Base-by-base conservation (phyloP, 1,284 basidiomycete genomes). In the Cystobasidiaceae sp. region DNA sequence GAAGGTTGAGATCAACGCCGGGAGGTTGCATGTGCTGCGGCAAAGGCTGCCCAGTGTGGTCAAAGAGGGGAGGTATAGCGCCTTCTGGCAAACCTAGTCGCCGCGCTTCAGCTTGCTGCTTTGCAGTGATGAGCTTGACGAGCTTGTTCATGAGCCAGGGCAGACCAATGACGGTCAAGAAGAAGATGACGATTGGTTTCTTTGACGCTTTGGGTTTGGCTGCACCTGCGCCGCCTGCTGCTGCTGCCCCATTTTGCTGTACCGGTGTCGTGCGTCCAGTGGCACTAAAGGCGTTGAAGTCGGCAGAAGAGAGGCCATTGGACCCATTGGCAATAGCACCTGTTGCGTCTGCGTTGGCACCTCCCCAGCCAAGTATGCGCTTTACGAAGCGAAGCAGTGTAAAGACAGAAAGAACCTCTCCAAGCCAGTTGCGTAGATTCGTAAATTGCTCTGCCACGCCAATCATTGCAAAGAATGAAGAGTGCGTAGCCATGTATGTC, bases 401-500 rank as follows among this genome's bases (percentile, higher is more conserved):
- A 73, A 97, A 94, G 59, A 97, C 69, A 75, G 91, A 91, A 2
- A 97, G 82, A 0, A 98, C 91, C 75, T 93, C 91, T 34, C 93
- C 93, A 13, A 98, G 83, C 28, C 93, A 93, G 71, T 93, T 89
- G 57, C 93, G 85, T 46, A 97, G 83, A 71, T 89, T 87, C 7
- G 87, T 86, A 74, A 99, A 89, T 76, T 98, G 96, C 75, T 99
- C 94, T 41, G 93, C 84, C 28, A 98, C 93, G 68, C 93, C 92
- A 61, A 97, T 92, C 89, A 99, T 97, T 67, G 94, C 94, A 77
- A 97, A 98, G 80, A 99, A 98, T 45, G 86, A 89, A 3, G 90
- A 93, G 78, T 99, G 96, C 0, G 96, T 99, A 3, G 96, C 96
- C 88, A 97, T 92, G 78, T 97, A 98, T 3, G 96, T 98, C 44